A percentile compares a stretch with the other conserved stretches of the same genome.
phyloP scores from a whole-genome alignment of 2,329 filamentous ascomycete species.

The Fusarium nygamai region DNA sequence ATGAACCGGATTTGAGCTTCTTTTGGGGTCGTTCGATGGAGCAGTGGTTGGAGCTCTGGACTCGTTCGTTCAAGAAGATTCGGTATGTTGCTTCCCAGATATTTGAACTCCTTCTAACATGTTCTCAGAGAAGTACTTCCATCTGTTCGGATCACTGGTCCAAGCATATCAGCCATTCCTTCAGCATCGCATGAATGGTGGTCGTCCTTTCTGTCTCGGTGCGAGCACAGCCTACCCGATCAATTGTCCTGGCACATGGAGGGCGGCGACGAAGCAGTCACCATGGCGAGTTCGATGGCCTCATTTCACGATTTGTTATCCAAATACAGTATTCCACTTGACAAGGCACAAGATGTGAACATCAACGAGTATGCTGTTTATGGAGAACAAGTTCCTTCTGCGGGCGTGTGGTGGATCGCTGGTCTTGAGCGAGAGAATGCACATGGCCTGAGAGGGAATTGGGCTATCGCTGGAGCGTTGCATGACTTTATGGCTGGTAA shows the following conservation, averaged over 20 bases:
- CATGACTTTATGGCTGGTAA: constrained; percentile 55
- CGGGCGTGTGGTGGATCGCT: constrained; percentile 56
- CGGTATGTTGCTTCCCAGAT: background rate
- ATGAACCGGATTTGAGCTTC: constrained; percentile 57
- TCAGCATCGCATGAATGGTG: constrained; percentile 12
- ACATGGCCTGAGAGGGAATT: constrained; percentile 57
- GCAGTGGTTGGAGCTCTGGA: constrained; percentile 33
- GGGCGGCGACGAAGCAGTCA: background rate
- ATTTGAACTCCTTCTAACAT: fast-evolving
- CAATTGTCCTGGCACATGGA: constrained; percentile 31
- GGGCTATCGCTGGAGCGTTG: constrained; percentile 51
- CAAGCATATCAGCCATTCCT: constrained; percentile 11
- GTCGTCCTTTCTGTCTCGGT: background rate
- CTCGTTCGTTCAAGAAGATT: constrained; percentile 24
- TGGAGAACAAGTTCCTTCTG: constrained; percentile 53
- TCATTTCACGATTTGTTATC: background rate
- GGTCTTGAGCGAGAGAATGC: constrained; percentile 57
- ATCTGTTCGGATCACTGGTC: background rate
- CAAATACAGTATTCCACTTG: constrained; percentile 4
- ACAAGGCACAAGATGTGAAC: constrained; percentile 48
- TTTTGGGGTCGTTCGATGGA: constrained; percentile 33
- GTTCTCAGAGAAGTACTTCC: background rate
- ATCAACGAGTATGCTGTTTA: constrained; percentile 60
- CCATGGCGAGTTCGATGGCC: background rate
- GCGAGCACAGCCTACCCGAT: background rate